Evolutionary conservation across 352 stramenopile genomes (phyloP), one percentile per base, ranked within the genome.

Genomic region (Globisporangium rhizosaccharum): DNA sequence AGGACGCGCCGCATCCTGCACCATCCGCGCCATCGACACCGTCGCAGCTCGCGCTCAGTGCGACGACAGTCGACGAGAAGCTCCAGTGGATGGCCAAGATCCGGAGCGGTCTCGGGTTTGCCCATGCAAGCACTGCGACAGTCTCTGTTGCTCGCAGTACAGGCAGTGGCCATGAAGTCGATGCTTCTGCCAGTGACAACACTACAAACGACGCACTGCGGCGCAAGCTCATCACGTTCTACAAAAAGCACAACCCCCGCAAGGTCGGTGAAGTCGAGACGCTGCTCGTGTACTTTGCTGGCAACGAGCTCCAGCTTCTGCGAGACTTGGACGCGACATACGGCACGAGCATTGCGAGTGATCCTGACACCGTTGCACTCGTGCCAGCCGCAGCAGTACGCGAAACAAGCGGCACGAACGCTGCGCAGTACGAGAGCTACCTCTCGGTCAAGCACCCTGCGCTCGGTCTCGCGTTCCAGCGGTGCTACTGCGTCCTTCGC

Each of bases 201-300:
- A n/a, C 36, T 7, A 4, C 28, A 18, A 20, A 47, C 2, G 55
- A 60, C 14, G 14, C 17, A 42, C 66, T 89, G 23, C 65, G 69
- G 0, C 51, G 59, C 18, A 82, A 83, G 42, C 56, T 98, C 23
- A 57, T 96, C 9, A 82, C 76, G 47, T 98, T 96, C 56, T 98
- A 98, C 60, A 72, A 91, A 61, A 88, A 85, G 41, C 82, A 97
- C 54, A 95, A 97, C 65, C 87, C 91, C 0, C 79, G 89, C 54
- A 96, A 96, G 42, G 66, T 97, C 1, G 70, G 70, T 1, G 87
- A 97, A 45, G 81, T 97, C 7, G 83, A 90, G 23, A 68, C 79
- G 8, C 49, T 92, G 26, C 57, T 90, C 2, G 59, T 73, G 7
- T 87, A 85, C 51, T 92, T 92, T 62, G 48, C 61, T 0, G 82